Base-by-base conservation (phyloP, 2,329 filamentous ascomycete species). In the Neonectria faginata region DNA sequence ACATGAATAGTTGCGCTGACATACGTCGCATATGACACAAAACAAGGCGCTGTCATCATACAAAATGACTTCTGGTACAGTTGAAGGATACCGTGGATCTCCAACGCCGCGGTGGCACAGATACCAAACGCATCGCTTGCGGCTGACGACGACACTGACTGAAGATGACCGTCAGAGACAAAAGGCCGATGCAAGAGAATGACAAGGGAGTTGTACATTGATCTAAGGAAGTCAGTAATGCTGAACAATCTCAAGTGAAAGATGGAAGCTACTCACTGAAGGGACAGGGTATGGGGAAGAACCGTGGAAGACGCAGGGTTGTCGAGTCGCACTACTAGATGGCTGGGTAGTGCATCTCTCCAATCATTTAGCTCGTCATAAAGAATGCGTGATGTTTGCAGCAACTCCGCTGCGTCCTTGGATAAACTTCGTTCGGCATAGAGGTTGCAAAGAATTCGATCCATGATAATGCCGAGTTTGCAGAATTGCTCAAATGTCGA, bases 171-270 rank as follows among this genome's bases (percentile, higher is more conserved):
- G 20, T 84, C 82, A 3, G 81, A 79, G 3, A 87, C 80, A 27
- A 87, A 86, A 0, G 84, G 85, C 7, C 83, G 83, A 64, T 87
- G 84, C 0, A 88, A 76, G 0, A 88, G 80, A 6, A 88, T 86
- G 1, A 83, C 71, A 0, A 86, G 77, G 0, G 84, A 83, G 58
- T 87, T 79, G 44, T 84, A 84, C 70, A 86, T 81, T 4, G 84
- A 79, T 42, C 78, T 78, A 1, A n/a, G 0, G 0, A 3, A 5
- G 1, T 47, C 0, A 3, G 54, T 2, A 65, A 57, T 25, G 29
- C 7, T 47, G 20, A 12, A 44, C 1, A 22, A 31, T n/a, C n/a
- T 27, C 5, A 33, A 14, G 16, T 22, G 27, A 45, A 42, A 47
- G 29, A 45, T 1, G 20, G 12, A 22, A 42, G 16, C 18, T 16